phyloP scores from a whole-genome alignment of 768 basidiomycete genomes.

The Lactifluus hygrophoroides region DNA sequence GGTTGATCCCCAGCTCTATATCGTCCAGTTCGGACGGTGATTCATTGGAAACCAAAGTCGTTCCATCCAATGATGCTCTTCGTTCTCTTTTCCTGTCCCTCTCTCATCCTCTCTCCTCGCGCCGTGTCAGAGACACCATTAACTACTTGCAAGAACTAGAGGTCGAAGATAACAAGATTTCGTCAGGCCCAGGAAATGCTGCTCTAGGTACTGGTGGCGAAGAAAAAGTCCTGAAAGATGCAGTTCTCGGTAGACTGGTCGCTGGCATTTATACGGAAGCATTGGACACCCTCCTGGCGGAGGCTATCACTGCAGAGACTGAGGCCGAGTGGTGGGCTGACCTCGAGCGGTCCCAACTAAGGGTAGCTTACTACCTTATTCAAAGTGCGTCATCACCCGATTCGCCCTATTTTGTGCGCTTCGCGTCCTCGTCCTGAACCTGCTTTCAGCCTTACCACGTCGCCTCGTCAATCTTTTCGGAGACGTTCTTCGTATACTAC shows the following conservation, averaged over 20 bases:
- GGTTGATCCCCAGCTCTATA: conserved; percentile 2
- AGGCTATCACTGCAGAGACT: conserved; percentile 61
- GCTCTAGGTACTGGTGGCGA: conserved; percentile 19
- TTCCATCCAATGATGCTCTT: conserved; percentile 28
- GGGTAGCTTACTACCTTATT: conserved; percentile 56
- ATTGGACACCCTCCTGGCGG: conserved; percentile 52
- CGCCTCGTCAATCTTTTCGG: conserved; percentile 17
- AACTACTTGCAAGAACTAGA: conserved; percentile 25
- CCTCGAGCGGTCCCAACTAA: conserved; percentile 49
- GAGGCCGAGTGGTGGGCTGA: conserved; percentile 85
- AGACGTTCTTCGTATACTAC: conserved; percentile 16
- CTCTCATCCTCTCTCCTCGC: conserved; percentile 25
- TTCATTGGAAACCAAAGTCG: neutral
- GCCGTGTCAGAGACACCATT: conserved; percentile 26
- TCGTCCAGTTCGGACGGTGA: neutral
- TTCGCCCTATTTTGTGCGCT: neutral
- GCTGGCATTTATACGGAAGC: conserved; percentile 56
- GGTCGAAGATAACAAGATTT: neutral
- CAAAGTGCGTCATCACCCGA: conserved; percentile 51
- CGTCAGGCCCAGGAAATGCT: neutral
- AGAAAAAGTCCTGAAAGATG: conserved; percentile 33
- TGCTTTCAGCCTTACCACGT: conserved; percentile 17
- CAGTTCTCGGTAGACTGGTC: conserved; percentile 41
- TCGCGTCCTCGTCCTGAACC: neutral
- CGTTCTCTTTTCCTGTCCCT: conserved; percentile 34